These are phyloP conservation scores for Suillus decipiens DNA, from an alignment of 768 basidiomycete genomes.

Conservation along the genomic window DNA sequence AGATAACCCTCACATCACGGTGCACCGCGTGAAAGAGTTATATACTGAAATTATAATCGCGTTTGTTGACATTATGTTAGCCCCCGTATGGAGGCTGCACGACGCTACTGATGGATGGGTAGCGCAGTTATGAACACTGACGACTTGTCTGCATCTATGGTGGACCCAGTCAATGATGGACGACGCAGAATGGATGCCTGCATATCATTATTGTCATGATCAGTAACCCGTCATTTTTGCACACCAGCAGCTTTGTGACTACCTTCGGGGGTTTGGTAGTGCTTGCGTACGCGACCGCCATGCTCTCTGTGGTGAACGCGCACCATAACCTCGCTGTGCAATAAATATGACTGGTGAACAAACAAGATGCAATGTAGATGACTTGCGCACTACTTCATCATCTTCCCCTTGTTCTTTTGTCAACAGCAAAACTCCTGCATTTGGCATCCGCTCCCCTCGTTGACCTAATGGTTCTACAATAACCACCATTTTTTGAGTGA, in stretches of 20 bases:
- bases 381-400: slow-evolving; percentile 30
- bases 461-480: slow-evolving; percentile 36
- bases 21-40: neutral
- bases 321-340: slow-evolving; percentile 72
- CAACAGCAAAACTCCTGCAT: slow-evolving; percentile 65
- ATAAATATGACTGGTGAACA: slow-evolving; percentile 4
- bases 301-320: slow-evolving; percentile 79
- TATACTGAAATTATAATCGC: neutral
- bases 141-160: slow-evolving; percentile 28
- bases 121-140: slow-evolving; percentile 62
- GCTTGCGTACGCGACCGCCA: slow-evolving; percentile 76
- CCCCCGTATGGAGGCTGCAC: neutral
- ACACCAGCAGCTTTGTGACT: slow-evolving; percentile 14
- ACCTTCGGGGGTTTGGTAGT: slow-evolving; percentile 60
- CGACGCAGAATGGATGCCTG: slow-evolving; percentile 40
- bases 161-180: slow-evolving; percentile 16
- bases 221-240: neutral
- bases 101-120: slow-evolving; percentile 30
- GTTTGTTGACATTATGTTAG: neutral
- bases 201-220: slow-evolving; percentile 3
- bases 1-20: neutral
- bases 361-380: neutral
- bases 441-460: slow-evolving; percentile 46
- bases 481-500: neutral
- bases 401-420: slow-evolving; percentile 44